These are phyloP conservation scores for Myrica gale DNA, from an alignment of 306 rosid species.

Conservation along the genomic window DNA sequence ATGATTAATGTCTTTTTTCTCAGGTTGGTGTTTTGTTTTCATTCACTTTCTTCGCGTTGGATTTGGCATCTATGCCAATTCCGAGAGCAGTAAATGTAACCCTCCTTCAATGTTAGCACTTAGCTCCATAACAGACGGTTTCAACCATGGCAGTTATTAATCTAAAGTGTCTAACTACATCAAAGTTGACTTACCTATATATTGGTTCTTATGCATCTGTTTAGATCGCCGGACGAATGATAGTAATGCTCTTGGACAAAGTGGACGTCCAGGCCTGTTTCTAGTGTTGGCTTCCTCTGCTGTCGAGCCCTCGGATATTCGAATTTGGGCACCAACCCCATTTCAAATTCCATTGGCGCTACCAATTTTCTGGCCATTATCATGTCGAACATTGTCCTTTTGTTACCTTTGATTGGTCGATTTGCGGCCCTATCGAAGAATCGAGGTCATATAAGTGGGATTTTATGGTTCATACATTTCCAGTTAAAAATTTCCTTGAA, in stretches of 20 bases:
- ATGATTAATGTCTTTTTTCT: conserved; percentile 27
- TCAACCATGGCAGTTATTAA: not conserved
- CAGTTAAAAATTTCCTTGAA: not conserved
- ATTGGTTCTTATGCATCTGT: not conserved
- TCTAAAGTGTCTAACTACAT: not conserved
- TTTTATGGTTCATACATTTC: not conserved
- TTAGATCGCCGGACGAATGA: not conserved
- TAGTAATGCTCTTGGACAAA: not conserved
- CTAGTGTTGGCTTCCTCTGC: too few relatives aligned
- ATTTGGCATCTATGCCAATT: conserved; percentile 3
- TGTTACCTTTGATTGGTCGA: not conserved
- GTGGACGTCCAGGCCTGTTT: too few relatives aligned
- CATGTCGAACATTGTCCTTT: not conserved
- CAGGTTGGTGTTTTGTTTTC: conserved; percentile 27
- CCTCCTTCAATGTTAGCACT: not conserved
- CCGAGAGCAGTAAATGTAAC: not conserved
- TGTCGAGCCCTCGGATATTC: too few relatives aligned
- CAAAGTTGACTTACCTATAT: not conserved
- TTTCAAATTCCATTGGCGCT: not conserved
- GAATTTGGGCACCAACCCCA: too few relatives aligned
- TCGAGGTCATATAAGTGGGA: not conserved
- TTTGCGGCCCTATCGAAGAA: not conserved
- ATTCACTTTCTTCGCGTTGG: conserved; percentile 10
- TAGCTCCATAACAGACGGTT: not conserved
- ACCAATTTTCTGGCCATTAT: not conserved